A percentile compares a stretch with the other conserved stretches of the same genome.
Evolutionary conservation across 352 stramenopile species (phyloP).

Genomic region (Phytophthora palmivora): DNA sequence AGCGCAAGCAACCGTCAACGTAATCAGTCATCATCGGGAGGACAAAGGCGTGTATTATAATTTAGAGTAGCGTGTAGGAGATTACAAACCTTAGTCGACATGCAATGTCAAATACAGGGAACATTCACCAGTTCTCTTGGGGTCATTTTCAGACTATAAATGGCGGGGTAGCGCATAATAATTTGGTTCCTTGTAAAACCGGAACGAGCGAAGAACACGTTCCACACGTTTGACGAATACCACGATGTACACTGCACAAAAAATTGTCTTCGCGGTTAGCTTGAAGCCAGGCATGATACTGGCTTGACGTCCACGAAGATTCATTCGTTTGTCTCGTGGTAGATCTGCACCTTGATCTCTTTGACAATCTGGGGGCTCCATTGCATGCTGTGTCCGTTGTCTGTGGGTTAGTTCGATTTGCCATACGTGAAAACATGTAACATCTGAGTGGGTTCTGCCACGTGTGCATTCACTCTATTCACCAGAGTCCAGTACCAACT

Average conservation of each 20-base stretch:
- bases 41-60: no score
- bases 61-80: no score
- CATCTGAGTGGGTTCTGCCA: no score
- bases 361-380: slow-evolving; percentile 23
- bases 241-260: slow-evolving; percentile 71
- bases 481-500: no score
- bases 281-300: slow-evolving; percentile 43
- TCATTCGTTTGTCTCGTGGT: slow-evolving; percentile 25
- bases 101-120: no score
- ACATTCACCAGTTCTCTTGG: no score
- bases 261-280: slow-evolving; percentile 59
- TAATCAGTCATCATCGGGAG: no score
- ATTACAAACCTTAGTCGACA: no score
- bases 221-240: slow-evolving; percentile 46
- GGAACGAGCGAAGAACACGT: slow-evolving; percentile 53
- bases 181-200: slow-evolving; percentile 56
- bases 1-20: no score
- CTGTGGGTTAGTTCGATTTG: not conserved
- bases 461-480: no score
- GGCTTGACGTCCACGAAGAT: slow-evolving; percentile 39
- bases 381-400: slow-evolving; percentile 9
- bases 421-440: no score
- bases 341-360: slow-evolving; percentile 7
- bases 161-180: slow-evolving; percentile 57
- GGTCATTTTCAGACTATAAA: slow-evolving; percentile 44